Evolutionary conservation across 768 basidiomycete species (phyloP), one percentile per base, ranked within the genome.

Genomic region (Mrakia hoshinonis): DNA sequence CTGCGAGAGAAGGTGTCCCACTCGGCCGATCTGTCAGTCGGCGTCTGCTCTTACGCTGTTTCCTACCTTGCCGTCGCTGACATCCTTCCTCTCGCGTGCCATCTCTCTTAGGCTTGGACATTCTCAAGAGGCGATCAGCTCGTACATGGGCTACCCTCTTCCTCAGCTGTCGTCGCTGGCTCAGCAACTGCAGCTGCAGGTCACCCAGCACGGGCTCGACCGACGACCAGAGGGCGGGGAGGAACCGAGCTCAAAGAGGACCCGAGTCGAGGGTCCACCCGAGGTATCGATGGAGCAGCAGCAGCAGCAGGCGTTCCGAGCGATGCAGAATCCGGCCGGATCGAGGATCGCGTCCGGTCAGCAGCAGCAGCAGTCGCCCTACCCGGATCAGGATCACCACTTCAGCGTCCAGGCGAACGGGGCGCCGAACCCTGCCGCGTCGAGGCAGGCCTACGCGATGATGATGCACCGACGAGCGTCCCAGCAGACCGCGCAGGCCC

Each of bases 221-320:
- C 58, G 58, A 61, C 58, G 58, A 61, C 58, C 58, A 15, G 58
- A 31, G 15, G 58, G 36, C 13, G 58, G 58, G 12, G 58, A 61
- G 7, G 58, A 61, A 31, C 58, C 58, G 9, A 61, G 58, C 34
- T 31, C 58, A 31, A 61, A 61, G 58, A 39, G 58, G 34, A 61
- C 58, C 31, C 31, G 58, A 38, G 58, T 61, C 58, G 58, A 61
- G 58, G 58, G 58, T 20, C 58, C 58, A n/a, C 58, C 58, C 15
- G 10, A 22, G 34, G 58, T 61, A 12, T 61, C 58, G 31, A 61
- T 61, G 58, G 31, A 61, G 58, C 58, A 61, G 34, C 58, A 61
- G 58, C 58, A 61, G 58, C 58, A 61, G 58, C 58, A 61, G 34
- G 58, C 58, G 15, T 9, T 61, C 31, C 31, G 58, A 36, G 31